Evolutionary conservation across 768 basidiomycete species (phyloP), one percentile per base, ranked within the genome.

Genomic region (Gloeostereum incarnatum): DNA sequence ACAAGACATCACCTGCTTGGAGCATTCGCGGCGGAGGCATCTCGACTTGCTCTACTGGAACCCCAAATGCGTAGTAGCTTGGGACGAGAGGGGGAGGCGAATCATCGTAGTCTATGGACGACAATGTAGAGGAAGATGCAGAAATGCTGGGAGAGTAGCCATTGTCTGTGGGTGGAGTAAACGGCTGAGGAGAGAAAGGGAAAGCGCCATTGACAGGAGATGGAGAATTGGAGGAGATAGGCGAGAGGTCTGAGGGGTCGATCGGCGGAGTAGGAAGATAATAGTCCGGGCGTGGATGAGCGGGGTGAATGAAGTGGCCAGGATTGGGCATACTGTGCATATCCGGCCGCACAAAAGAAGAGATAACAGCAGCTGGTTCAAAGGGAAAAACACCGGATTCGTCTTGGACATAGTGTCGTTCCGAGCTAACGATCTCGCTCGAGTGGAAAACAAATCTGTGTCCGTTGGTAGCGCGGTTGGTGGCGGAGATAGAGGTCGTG

Each of bases 391-490:
- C 73, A 18, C 81, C 81, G 19, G 70, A 71, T 53, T 88, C 84
- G 42, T 71, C 65, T 24, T 59, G 59, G 40, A 83, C 60, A 46
- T 84, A 79, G 49, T 70, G 67, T 30, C 84, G 73, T 50, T 82
- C 80, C 19, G 69, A 70, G 6, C 73, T 73, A 18, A 57, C 46
- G 37, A 87, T 74, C 56, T 81, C 80, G 45, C 56, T 70, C 27
- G 80, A 81, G 62, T 90, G 85, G 56, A 90, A 91, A 24, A 91
- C 87, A 55, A 85, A 91, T 21, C 85, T 76, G 55, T 89, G 86
- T 6, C 85, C 84, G 55, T 89, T 90, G 17, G 86, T 86, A 6
- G 76, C 67, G 42, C 82, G 75, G 55, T 81, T 81, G 13, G 71
- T 74, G 4, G 68, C 68, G 34, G 71, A 68, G 36, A 79, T 76